Percentiles rank a stretch among this genome's conserved stretches.
Evolutionary conservation across 2,329 filamentous ascomycete species (phyloP).

Genomic region (Coniochaeta ligniaria): DNA sequence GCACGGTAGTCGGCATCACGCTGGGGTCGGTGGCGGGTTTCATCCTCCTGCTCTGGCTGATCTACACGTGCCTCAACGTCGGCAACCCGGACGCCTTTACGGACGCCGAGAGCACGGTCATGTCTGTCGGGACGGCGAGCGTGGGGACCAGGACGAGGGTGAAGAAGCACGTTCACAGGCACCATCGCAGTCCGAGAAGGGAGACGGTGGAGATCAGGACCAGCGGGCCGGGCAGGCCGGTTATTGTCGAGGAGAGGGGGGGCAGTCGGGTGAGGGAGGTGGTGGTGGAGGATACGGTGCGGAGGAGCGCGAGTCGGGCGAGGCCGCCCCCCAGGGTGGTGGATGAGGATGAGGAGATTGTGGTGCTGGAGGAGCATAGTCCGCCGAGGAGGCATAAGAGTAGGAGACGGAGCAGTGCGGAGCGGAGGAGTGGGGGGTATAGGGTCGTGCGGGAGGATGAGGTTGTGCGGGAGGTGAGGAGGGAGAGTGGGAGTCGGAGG

Average conservation of each 20-base stretch:
- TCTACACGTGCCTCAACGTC: slow-evolving; percentile 23
- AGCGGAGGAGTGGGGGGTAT: slow-evolving; percentile 17
- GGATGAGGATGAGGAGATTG: slow-evolving; percentile 22
- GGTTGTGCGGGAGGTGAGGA: slow-evolving; percentile 20
- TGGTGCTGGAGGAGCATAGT: slow-evolving; percentile 25
- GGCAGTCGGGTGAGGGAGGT: slow-evolving; percentile 14
- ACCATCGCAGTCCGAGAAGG: slow-evolving; percentile 5
- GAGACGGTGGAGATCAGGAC: slow-evolving; percentile 21
- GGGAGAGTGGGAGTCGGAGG: slow-evolving; percentile 21
- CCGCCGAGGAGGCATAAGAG: slow-evolving; percentile 16
- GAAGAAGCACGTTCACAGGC: background rate
- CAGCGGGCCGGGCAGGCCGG: slow-evolving; percentile 8
- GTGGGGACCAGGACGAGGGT: slow-evolving; percentile 1
- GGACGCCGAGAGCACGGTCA: background rate
- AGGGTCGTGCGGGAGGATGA: slow-evolving; percentile 24
- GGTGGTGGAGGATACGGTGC: slow-evolving; percentile 18
- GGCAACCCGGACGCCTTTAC: slow-evolving; percentile 8
- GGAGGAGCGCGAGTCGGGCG: slow-evolving; percentile 9
- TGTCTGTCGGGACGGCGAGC: slow-evolving; percentile 10
- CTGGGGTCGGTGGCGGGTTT: slow-evolving; percentile 36
- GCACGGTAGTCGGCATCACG: slow-evolving; percentile 31
- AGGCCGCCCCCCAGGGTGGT: slow-evolving; percentile 13
- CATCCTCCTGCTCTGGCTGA: slow-evolving; percentile 22
- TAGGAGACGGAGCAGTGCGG: slow-evolving; percentile 14
- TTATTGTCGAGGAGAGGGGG: slow-evolving; percentile 17